Evolutionary conservation across 2,329 filamentous ascomycete species (phyloP).

Genomic region (Diaporthe vexans): DNA sequence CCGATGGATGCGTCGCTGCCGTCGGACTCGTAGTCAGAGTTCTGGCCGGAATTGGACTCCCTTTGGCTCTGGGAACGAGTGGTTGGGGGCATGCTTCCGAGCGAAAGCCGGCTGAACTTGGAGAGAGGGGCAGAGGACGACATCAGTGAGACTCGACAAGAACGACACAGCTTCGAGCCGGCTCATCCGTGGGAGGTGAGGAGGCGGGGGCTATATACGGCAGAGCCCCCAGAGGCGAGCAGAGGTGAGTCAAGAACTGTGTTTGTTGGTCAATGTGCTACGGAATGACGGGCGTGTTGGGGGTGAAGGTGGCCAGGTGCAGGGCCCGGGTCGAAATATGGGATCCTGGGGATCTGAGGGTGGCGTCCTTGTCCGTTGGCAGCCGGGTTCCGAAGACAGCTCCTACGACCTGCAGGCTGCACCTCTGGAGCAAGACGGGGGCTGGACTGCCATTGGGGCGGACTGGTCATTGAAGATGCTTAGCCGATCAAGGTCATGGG

Average conservation of each 20-base stretch:
- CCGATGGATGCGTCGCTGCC: slow-evolving; percentile 36
- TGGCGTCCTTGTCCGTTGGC: slow-evolving; percentile 29
- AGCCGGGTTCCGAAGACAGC: slow-evolving; percentile 8
- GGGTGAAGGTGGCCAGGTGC: slow-evolving; percentile 23
- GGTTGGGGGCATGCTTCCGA: slow-evolving; percentile 55
- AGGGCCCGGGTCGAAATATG: slow-evolving; percentile 17
- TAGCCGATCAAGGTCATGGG: not conserved
- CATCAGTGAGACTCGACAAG: slow-evolving; percentile 7
- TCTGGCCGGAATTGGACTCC: slow-evolving; percentile 42
- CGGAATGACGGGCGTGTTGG: slow-evolving; percentile 3
- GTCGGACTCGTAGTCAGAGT: slow-evolving; percentile 44
- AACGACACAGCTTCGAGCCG: not conserved
- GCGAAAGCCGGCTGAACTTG: slow-evolving; percentile 58
- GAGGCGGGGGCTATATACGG: slow-evolving; percentile 22
- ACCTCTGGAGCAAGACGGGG: slow-evolving; percentile 6
- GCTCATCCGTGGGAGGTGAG: not conserved
- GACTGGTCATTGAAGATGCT: slow-evolving; percentile 2
- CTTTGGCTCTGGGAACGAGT: slow-evolving; percentile 51
- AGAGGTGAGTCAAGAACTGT: too few relatives aligned
- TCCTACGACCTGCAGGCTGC: slow-evolving; percentile 19
- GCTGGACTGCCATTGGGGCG: slow-evolving; percentile 2
- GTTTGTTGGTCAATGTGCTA: slow-evolving; percentile 18
- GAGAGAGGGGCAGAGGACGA: slow-evolving; percentile 53
- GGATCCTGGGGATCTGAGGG: slow-evolving; percentile 33
- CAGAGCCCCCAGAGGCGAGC: not conserved